Percentiles rank a stretch among this genome's conserved stretches.
These are phyloP conservation scores for Closterium sp. DNA, from an alignment of 139 green algal species.

Conservation along the genomic window DNA sequence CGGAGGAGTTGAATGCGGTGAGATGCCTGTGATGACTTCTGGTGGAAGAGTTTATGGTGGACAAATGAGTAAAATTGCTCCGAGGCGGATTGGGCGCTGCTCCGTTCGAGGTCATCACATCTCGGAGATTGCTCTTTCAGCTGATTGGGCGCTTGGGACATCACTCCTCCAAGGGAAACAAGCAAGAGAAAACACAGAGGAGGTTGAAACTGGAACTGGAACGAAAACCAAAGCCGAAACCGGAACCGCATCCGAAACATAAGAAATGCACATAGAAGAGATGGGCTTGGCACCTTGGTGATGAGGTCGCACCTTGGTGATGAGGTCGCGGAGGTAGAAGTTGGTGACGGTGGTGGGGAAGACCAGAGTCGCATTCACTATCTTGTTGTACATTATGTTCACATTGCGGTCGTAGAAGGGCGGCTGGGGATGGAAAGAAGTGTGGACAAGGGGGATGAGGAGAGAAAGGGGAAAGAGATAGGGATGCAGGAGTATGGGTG, in stretches of 20 bases:
- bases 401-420: conserved; percentile 55
- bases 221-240: not conserved
- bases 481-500: too few species aligned
- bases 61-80: too few species aligned
- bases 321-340: conserved; percentile 31
- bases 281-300: not conserved
- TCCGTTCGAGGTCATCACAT: too few species aligned
- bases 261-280: too few species aligned
- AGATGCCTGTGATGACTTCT: too few species aligned
- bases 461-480: not conserved
- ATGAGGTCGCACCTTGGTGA: conserved; percentile 39
- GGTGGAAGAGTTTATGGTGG: not conserved
- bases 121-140: too few species aligned
- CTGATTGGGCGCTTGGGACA: too few species aligned
- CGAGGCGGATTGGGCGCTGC: too few species aligned
- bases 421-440: too few species aligned
- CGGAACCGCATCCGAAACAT: too few species aligned
- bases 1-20: not conserved
- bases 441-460: not conserved
- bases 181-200: too few species aligned
- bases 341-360: conserved; percentile 37
- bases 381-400: conserved; percentile 54
- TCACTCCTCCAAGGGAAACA: too few species aligned
- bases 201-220: not conserved
- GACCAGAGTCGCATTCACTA: conserved; percentile 33